Evolutionary conservation across 2,329 filamentous ascomycete species (phyloP), one percentile per base, ranked within the genome.

Genomic region (Exophiala sideris): DNA sequence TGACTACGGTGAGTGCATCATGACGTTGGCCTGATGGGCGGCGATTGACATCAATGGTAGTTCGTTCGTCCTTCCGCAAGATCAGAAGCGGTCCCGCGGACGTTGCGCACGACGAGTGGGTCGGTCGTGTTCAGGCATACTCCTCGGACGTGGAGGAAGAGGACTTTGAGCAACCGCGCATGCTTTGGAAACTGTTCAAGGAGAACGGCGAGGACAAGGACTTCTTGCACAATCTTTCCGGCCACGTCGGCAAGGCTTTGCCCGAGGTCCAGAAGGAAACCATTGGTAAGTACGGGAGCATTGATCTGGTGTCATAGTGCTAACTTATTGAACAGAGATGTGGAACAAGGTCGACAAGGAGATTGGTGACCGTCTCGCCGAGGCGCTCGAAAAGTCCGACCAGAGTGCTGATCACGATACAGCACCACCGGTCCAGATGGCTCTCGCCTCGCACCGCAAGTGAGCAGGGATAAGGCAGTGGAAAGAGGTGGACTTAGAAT

Each of bases 1-100:
- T 9, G 82, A 81, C 70, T 86, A 85, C 63, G 48, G 69, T 8
- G 60, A 60, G 5, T 62, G 63, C 10, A 48, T 40, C 12, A 9
- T 18, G n/a, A 2, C 14, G 18, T 16, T n/a, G 9, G 11, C 12
- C 18, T 9, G 12, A 40, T 12, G 36, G 12, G 10, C 35, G 35
- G 14, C 5, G 3, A 12, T 38, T 38, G 35, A 12, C 14, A 3
- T 16, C 35, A 12, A 38, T 29, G 35, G 5, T 12, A 16, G 35
- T 12, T 38, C 35, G 11, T 7, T 38, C 35, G 35, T 38, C 14
- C 35, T 38, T 38, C 35, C 35, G 11, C 11, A 12, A 38, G 10
- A 38, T 12, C 11, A 58, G 21, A 49, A 52, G 20, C 32, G 11
- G 1, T 36, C 55, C 29, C 32, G 33, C 14, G 45, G 78, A 29